These are phyloP conservation scores for Colletotrichum simmondsii DNA, from an alignment of 2,329 filamentous ascomycete species.

Conservation along the genomic window DNA sequence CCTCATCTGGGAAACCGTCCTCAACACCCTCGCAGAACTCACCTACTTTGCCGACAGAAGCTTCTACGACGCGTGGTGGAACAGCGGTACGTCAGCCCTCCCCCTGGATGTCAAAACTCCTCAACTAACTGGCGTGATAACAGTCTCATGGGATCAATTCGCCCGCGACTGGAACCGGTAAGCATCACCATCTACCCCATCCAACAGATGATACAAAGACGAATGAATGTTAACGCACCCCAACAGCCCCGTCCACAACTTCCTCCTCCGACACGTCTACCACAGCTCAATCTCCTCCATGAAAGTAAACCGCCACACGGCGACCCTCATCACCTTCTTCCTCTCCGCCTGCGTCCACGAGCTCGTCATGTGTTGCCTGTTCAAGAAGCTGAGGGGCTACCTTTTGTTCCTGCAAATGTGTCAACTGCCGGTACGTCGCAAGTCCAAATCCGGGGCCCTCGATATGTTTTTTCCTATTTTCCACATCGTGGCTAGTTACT, in stretches of 20 bases:
- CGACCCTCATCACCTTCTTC: slow-evolving; percentile 81
- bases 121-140: background rate
- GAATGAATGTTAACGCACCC: background rate
- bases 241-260: slow-evolving; percentile 76
- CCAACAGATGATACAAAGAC: too few relatives aligned
- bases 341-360: slow-evolving; percentile 79
- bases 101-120: background rate
- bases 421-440: slow-evolving; percentile 69
- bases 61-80: slow-evolving; percentile 77
- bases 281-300: slow-evolving; percentile 81
- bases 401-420: slow-evolving; percentile 78
- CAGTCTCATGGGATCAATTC: slow-evolving; percentile 78
- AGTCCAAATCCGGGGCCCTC: too few relatives aligned
- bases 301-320: slow-evolving; percentile 75
- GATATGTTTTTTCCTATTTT: too few relatives aligned
- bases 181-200: background rate
- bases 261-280: slow-evolving; percentile 82
- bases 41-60: slow-evolving; percentile 82
- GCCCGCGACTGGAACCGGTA: slow-evolving; percentile 80
- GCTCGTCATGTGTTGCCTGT: slow-evolving; percentile 83
- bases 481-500: too few relatives aligned
- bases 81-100: slow-evolving; percentile 53
- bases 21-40: slow-evolving; percentile 82
- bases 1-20: slow-evolving; percentile 80
- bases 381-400: slow-evolving; percentile 81